Percentiles rank a stretch among this genome's conserved stretches.
Evolutionary conservation across 768 basidiomycete species (phyloP).

Genomic region (Lentinula sp.): DNA sequence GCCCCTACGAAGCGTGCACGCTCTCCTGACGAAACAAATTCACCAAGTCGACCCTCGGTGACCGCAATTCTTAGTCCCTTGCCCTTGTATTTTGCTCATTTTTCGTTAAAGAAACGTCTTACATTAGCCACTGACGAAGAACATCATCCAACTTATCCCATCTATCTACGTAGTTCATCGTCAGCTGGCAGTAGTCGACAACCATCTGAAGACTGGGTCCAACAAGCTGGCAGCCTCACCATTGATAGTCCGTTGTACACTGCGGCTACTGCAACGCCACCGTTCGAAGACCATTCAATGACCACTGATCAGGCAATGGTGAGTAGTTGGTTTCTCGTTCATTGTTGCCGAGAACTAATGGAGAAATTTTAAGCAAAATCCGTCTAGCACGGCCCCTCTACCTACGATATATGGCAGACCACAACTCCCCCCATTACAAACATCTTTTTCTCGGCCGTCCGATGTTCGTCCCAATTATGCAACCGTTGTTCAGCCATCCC

Average conservation of each 20-base stretch:
- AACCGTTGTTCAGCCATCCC: not conserved
- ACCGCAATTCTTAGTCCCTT: slow-evolving; percentile 10
- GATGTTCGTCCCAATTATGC: not conserved
- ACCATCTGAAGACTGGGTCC: slow-evolving; percentile 70
- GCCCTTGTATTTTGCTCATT: not conserved
- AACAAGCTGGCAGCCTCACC: slow-evolving; percentile 59
- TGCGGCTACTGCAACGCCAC: not conserved
- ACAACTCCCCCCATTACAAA: slow-evolving; percentile 11
- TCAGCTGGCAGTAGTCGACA: slow-evolving; percentile 33
- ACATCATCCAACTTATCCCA: not conserved
- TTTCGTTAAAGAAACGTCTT: slow-evolving; percentile 48
- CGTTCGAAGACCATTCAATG: not conserved
- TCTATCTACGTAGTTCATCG: slow-evolving; percentile 13
- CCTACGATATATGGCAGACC: slow-evolving; percentile 7
- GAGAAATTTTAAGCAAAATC: not conserved
- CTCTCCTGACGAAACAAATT: slow-evolving; percentile 45
- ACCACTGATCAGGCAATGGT: slow-evolving; percentile 15
- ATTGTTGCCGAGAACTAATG: not conserved
- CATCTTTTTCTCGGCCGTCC: slow-evolving; percentile 11
- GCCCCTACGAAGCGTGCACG: slow-evolving; percentile 48
- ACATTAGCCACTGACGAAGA: slow-evolving; percentile 30
- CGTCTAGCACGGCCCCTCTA: not conserved
- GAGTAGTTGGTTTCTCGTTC: not conserved
- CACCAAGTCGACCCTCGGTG: slow-evolving; percentile 52
- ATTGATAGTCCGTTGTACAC: slow-evolving; percentile 44